Conservation (phyloP, 768 basidiomycete species). For the Calocybe indica region DNA sequence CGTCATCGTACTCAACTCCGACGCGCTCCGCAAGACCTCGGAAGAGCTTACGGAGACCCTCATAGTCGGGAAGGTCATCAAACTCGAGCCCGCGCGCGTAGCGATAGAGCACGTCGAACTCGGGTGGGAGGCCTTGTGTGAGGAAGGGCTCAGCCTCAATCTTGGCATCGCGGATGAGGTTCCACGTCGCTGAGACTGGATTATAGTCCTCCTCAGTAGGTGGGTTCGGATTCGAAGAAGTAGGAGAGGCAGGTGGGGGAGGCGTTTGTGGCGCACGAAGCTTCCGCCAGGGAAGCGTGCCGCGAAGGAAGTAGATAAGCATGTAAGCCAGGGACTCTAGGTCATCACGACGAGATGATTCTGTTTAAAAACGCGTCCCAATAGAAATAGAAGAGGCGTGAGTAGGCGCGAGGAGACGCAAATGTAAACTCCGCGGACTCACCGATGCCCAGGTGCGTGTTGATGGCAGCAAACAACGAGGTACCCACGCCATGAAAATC, state of each 20-base stretch:
- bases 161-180: constrained; percentile 71
- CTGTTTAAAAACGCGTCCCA: constrained; percentile 24
- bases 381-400: background rate
- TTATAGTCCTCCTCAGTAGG: constrained; percentile 26
- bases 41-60: constrained; percentile 72
- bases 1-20: constrained; percentile 50
- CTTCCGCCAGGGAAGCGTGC: constrained; percentile 75
- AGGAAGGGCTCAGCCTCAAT: constrained; percentile 59
- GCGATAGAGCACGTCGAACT: constrained; percentile 75
- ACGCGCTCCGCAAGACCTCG: constrained; percentile 47
- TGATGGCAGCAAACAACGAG: constrained; percentile 67
- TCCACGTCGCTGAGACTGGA: constrained; percentile 67
- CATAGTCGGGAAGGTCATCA: constrained; percentile 87
- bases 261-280: constrained; percentile 44
- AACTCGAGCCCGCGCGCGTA: constrained; percentile 82
- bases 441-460: constrained; percentile 73
- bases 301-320: constrained; percentile 77
- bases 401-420: constrained; percentile 4
- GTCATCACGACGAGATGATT: constrained; percentile 74
- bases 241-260: constrained; percentile 17
- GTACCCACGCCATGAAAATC: constrained; percentile 79
- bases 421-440: constrained; percentile 16
- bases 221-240: constrained; percentile 7
- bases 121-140: constrained; percentile 71
- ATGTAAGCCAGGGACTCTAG: constrained; percentile 78